These are phyloP conservation scores for Komagataella phaffii DNA, from an alignment of 805 yeast genomes.

Conservation along the genomic window DNA sequence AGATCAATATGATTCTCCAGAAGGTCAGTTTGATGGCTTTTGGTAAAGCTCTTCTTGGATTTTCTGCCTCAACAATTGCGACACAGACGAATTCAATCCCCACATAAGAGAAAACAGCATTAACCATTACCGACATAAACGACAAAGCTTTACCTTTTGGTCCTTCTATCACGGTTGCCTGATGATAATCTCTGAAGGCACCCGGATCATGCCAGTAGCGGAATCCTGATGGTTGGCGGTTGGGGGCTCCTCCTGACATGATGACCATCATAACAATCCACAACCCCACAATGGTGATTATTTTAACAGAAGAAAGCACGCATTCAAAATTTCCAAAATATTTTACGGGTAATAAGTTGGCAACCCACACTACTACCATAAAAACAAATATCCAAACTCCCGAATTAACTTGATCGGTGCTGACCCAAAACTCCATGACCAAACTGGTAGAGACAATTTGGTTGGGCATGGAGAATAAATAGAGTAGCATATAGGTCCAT, in stretches of 20 bases:
- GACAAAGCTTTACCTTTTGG: neutral
- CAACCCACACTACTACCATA: slow-evolving; percentile 35
- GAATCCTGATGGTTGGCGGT: slow-evolving; percentile 17
- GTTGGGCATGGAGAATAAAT: slow-evolving; percentile 39
- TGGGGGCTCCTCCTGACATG: slow-evolving; percentile 30
- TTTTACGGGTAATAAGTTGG: slow-evolving; percentile 36
- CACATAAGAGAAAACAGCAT: slow-evolving; percentile 45
- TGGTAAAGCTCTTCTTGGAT: slow-evolving; percentile 46
- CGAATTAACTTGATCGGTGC: slow-evolving; percentile 38
- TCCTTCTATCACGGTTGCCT: neutral
- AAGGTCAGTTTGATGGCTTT: slow-evolving; percentile 41
- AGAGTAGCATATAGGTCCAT: slow-evolving; percentile 36
- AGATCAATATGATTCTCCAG: slow-evolving; percentile 37
- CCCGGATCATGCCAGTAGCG: slow-evolving; percentile 33
- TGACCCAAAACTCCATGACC: slow-evolving; percentile 32
- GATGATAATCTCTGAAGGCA: slow-evolving; percentile 40
- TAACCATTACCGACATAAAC: slow-evolving; percentile 17
- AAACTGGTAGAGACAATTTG: slow-evolving; percentile 36
- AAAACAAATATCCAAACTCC: slow-evolving; percentile 42
- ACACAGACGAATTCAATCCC: slow-evolving; percentile 47
- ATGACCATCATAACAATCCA: slow-evolving; percentile 34
- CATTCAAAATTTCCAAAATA: slow-evolving; percentile 47
- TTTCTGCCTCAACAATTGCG: slow-evolving; percentile 48
- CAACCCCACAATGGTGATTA: slow-evolving; percentile 32
- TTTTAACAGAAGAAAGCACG: slow-evolving; percentile 34